A percentile compares a stretch with the other conserved stretches of the same genome.
These are phyloP conservation scores for Vicia sativa DNA, from an alignment of 306 rosid species.

Conservation along the genomic window DNA sequence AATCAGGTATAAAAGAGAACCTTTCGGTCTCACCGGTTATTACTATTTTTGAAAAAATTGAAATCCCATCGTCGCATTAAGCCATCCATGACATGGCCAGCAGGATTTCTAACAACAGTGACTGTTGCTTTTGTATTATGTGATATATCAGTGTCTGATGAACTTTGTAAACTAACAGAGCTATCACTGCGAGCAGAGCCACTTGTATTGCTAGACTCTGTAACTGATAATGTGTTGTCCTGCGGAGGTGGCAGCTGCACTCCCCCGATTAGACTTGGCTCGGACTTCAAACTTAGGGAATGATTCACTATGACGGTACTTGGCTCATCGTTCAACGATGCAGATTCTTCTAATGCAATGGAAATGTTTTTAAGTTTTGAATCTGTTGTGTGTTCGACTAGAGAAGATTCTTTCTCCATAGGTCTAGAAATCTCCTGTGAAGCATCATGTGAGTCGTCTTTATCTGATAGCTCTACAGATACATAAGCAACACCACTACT, in stretches of 20 bases:
- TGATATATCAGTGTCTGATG: slow-evolving; percentile 76
- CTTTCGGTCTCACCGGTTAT: slow-evolving; percentile 55
- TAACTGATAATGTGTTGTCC: slow-evolving; percentile 37
- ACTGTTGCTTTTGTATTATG: slow-evolving; percentile 86
- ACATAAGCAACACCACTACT: slow-evolving; percentile 38
- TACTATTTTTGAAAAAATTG: slow-evolving; percentile 77
- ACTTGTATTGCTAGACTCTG: slow-evolving; percentile 53
- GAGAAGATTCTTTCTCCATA: slow-evolving; percentile 41
- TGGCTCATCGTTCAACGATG: slow-evolving; percentile 46
- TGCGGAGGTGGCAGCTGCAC: background rate
- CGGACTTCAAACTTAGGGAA: slow-evolving; percentile 44
- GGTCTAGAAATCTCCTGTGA: slow-evolving; percentile 37
- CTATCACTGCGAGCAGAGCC: slow-evolving; percentile 50
- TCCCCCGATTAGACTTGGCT: slow-evolving; percentile 36
- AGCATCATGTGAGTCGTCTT: slow-evolving; percentile 43
- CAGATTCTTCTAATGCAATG: slow-evolving; percentile 39
- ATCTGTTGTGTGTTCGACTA: slow-evolving; percentile 39
- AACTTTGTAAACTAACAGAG: slow-evolving; percentile 50
- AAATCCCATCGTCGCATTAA: slow-evolving; percentile 98
- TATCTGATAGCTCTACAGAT: slow-evolving; percentile 44
- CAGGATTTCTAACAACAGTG: slow-evolving; percentile 76
- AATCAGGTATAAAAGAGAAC: slow-evolving; percentile 36
- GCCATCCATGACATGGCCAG: slow-evolving; percentile 84
- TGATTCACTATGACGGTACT: slow-evolving; percentile 41
- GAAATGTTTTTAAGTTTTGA: slow-evolving; percentile 51